Evolutionary conservation across 1,139 yeast species (phyloP).

Genomic region (Petasospora fabianii): DNA sequence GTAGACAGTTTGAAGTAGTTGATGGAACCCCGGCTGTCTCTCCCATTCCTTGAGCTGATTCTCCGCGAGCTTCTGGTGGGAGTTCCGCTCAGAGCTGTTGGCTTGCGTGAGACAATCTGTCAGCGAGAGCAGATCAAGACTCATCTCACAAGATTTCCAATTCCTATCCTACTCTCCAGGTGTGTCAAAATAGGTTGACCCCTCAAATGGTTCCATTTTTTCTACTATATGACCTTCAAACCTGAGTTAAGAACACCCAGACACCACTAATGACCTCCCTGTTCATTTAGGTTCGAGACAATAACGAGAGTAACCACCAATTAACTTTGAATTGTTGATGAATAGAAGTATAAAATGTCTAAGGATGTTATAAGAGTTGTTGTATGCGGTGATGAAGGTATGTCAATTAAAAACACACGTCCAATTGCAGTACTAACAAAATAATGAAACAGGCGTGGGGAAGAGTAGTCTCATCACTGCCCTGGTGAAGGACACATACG

Average conservation of each 20-base stretch:
- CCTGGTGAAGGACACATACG: conserved; percentile 73
- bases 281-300: background rate
- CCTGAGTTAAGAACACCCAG: background rate
- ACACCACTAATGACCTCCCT: background rate
- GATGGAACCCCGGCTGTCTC: conserved; percentile 54
- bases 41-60: conserved; percentile 68
- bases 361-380: conserved; percentile 67
- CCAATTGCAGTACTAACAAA: background rate
- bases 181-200: too few species aligned
- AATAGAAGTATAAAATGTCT: conserved; percentile 31
- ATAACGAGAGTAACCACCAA: background rate
- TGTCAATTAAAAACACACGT: conserved; percentile 1
- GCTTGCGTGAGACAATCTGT: conserved; percentile 44
- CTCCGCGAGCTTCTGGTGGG: conserved; percentile 61
- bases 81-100: conserved; percentile 45
- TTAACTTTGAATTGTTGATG: background rate
- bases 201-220: background rate
- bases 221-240: too few species aligned
- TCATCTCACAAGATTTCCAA: too few species aligned
- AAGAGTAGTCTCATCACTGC: conserved; percentile 73
- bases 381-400: conserved; percentile 90
- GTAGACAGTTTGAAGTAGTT: conserved; percentile 57
- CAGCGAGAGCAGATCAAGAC: conserved; percentile 24
- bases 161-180: too few species aligned
- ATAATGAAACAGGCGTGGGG: conserved; percentile 52